These are phyloP conservation scores for Inga laurina DNA, from an alignment of 306 rosid species.

Conservation along the genomic window DNA sequence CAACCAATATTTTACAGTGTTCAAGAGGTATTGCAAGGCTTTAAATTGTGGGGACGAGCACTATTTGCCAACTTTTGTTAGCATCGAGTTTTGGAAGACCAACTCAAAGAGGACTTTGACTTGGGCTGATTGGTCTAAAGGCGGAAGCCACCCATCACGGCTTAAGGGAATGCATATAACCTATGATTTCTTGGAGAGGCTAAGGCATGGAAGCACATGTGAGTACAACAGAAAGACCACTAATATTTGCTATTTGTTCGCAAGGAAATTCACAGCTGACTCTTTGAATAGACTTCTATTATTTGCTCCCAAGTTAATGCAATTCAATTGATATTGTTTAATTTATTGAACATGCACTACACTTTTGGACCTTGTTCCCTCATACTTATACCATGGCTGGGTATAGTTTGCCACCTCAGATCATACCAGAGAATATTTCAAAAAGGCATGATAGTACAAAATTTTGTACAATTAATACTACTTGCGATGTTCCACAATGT, in stretches of 20 bases:
- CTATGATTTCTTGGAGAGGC: constrained; percentile 41
- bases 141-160: constrained; percentile 75
- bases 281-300: constrained; percentile 65
- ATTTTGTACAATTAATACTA: background rate
- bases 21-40: constrained; percentile 43
- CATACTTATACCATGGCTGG: background rate
- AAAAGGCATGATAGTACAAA: background rate
- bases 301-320: constrained; percentile 81
- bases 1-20: constrained; percentile 43
- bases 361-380: background rate
- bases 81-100: constrained; percentile 44
- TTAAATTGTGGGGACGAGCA: constrained; percentile 80
- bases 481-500: background rate
- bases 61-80: constrained; percentile 68
- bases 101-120: constrained; percentile 81
- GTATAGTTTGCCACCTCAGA: background rate
- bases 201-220: constrained; percentile 64
- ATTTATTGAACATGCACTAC: background rate
- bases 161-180: constrained; percentile 51
- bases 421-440: background rate
- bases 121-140: constrained; percentile 85
- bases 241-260: constrained; percentile 71
- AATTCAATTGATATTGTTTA: constrained; percentile 43
- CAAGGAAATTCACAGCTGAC: constrained; percentile 71
- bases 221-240: constrained; percentile 60